A percentile compares a stretch with the other conserved stretches of the same genome.
phyloP scores from a whole-genome alignment of 2,329 filamentous ascomycete genomes.

The Pseudocercospora pini-densiflorae region DNA sequence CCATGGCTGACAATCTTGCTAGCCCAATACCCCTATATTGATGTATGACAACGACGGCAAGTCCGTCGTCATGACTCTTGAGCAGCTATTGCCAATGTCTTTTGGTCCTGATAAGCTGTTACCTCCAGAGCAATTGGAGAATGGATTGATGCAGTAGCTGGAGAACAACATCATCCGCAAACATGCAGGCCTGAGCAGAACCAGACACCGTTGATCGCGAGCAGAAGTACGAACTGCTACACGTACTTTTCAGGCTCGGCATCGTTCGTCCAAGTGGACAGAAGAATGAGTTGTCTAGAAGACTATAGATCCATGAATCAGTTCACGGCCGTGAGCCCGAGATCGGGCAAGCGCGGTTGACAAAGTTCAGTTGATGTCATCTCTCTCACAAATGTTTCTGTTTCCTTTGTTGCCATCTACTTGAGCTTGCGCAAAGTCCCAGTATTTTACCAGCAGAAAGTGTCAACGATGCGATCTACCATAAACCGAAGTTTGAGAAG shows the following conservation, averaged over 20 bases:
- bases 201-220: not conserved
- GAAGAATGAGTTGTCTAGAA: no score
- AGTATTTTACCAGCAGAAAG: not conserved
- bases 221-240: not conserved
- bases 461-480: not conserved
- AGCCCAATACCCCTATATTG: constrained; percentile 69
- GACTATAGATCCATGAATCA: no score
- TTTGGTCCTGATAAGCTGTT: constrained; percentile 57
- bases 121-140: constrained; percentile 34
- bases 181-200: not conserved
- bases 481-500: not conserved
- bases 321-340: not conserved
- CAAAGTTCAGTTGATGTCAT: not conserved
- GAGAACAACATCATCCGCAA: not conserved
- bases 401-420: constrained; percentile 1
- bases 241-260: not conserved
- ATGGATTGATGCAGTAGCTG: constrained; percentile 17
- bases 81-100: constrained; percentile 61
- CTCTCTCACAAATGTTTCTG: not conserved
- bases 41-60: constrained; percentile 89
- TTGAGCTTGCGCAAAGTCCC: not conserved
- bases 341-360: not conserved
- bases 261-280: not conserved
- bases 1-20: constrained; percentile 6
- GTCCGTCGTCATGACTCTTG: constrained; percentile 71